phyloP scores from a whole-genome alignment of 805 yeast species.

The Starmerella davenportii region DNA sequence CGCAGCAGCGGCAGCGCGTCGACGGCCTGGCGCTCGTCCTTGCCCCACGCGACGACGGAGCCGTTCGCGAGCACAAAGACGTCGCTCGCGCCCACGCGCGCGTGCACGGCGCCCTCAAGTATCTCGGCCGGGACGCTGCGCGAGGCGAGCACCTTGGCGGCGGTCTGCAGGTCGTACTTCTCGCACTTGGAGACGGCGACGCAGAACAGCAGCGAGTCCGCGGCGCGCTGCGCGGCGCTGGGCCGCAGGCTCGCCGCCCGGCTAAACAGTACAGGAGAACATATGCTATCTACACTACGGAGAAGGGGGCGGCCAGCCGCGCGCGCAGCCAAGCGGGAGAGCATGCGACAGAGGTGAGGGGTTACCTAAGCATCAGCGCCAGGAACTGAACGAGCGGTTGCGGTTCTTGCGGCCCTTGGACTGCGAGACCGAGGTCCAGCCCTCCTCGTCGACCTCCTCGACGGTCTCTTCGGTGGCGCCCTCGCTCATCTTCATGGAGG shows the following conservation, averaged over 20 bases:
- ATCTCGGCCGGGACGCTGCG: conserved; percentile 24
- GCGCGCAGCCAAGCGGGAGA: too few relatives aligned
- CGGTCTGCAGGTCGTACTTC: conserved; percentile 32
- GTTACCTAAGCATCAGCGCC: conserved; percentile 4
- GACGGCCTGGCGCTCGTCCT: conserved; percentile 37
- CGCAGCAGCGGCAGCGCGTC: conserved; percentile 32
- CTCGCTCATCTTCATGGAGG: conserved; percentile 15
- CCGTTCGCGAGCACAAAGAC: conserved; percentile 60
- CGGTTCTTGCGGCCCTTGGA: conserved; percentile 13
- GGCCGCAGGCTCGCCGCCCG: too few relatives aligned
- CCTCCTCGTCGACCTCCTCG: conserved; percentile 14
- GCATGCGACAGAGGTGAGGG: too few relatives aligned
- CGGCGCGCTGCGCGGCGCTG: too few relatives aligned
- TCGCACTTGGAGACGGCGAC: conserved; percentile 52
- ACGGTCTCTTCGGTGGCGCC: conserved; percentile 7
- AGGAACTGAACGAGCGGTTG: conserved; percentile 13
- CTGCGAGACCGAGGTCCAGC: conserved; percentile 17
- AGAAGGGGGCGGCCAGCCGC: too few relatives aligned
- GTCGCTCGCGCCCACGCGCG: conserved; percentile 23
- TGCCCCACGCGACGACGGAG: conserved; percentile 69
- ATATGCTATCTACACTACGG: too few relatives aligned
- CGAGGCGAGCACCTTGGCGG: conserved; percentile 25
- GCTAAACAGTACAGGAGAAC: too few relatives aligned
- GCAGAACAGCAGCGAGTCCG: background rate
- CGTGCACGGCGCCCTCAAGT: conserved; percentile 33